phyloP scores from a whole-genome alignment of 202 grass and related monocot genomes.

The Panicum virgatum region DNA sequence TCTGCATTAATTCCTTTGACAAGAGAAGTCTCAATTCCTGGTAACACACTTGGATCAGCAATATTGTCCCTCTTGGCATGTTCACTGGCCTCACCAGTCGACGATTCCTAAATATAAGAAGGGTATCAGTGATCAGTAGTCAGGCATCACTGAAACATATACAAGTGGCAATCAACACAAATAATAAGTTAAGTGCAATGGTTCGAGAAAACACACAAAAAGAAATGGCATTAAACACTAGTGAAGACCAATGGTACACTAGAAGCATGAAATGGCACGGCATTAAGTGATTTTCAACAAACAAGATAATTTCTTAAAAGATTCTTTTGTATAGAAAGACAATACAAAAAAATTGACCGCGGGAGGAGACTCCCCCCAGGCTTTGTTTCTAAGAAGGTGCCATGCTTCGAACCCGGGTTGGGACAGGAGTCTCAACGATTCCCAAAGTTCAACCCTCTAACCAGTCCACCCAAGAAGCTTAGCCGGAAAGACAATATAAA shows the following conservation, averaged over 20 bases:
- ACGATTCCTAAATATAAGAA: conserved; percentile 43
- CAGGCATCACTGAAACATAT: conserved; percentile 29
- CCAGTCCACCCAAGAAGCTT: background rate
- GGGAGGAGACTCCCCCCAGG: background rate
- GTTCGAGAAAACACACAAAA: background rate
- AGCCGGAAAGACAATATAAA: background rate
- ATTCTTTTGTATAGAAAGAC: background rate
- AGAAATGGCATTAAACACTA: background rate
- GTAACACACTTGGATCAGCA: conserved; percentile 24
- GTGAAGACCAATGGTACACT: conserved; percentile 8
- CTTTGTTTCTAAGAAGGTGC: background rate
- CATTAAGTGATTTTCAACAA: conserved; percentile 7
- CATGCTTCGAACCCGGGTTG: background rate
- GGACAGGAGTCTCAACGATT: background rate
- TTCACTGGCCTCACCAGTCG: background rate
- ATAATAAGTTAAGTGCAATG: conserved; percentile 29
- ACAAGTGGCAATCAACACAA: conserved; percentile 18
- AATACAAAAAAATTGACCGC: too few relatives aligned
- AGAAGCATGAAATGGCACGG: conserved; percentile 14
- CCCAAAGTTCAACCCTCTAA: background rate
- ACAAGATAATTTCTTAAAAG: background rate
- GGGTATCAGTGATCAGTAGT: background rate
- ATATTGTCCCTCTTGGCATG: conserved; percentile 26
- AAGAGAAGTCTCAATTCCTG: conserved; percentile 24
- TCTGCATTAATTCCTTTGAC: conserved; percentile 14